phyloP scores from a whole-genome alignment of 805 yeast genomes.

The Candida sphagnicola region DNA sequence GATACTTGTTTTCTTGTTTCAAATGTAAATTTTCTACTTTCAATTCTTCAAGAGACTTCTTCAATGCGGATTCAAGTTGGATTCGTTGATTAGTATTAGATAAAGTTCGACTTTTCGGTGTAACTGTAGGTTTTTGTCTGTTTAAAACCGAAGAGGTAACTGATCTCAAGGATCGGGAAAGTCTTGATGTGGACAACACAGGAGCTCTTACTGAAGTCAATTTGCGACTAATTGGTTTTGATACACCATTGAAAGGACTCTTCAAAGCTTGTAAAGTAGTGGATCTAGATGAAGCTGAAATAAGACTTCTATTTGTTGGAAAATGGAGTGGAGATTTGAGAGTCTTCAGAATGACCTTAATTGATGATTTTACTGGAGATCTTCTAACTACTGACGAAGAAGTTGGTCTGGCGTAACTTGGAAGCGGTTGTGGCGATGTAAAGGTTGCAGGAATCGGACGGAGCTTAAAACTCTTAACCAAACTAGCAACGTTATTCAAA shows the following conservation, averaged over 20 bases:
- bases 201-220: background rate
- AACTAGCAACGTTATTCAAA: conserved; percentile 20
- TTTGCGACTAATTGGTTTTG: background rate
- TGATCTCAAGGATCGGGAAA: no score
- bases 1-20: conserved; percentile 10
- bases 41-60: conserved; percentile 10
- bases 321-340: background rate
- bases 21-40: conserved; percentile 10
- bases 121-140: no score
- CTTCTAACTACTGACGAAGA: conserved; percentile 14
- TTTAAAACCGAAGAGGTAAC: no score
- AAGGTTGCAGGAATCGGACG: background rate
- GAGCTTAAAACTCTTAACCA: conserved; percentile 17
- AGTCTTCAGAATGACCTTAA: background rate
- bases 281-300: no score
- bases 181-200: background rate
- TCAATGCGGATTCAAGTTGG: no score
- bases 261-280: background rate
- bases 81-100: no score
- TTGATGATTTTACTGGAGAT: conserved; percentile 7
- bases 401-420: conserved; percentile 33
- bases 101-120: no score
- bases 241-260: background rate
- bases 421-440: conserved; percentile 8
- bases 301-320: background rate